phyloP scores from a whole-genome alignment of 2,329 filamentous ascomycete genomes.

The Xylaria digitata region DNA sequence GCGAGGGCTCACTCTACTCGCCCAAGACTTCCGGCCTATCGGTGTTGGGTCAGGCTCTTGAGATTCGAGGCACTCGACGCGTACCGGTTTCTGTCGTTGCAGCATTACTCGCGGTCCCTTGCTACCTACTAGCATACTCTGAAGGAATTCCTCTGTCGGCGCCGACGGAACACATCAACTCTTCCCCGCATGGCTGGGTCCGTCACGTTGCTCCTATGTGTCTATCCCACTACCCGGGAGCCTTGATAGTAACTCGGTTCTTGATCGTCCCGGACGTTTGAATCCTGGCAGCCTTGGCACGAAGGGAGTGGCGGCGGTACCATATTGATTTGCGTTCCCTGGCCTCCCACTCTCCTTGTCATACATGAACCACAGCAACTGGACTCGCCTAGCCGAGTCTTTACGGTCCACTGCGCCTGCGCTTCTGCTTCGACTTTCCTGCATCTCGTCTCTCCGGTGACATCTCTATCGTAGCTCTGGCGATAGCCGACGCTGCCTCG shows the following conservation, averaged over 20 bases:
- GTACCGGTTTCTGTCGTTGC: conserved; percentile 21
- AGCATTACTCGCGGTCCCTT: conserved; percentile 7
- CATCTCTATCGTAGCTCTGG: conserved; percentile 50
- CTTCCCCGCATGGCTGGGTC: conserved; percentile 31
- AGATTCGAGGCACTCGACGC: conserved; percentile 34
- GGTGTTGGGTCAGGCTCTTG: conserved; percentile 21
- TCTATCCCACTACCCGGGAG: conserved; percentile 38
- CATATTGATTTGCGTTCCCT: conserved; percentile 4
- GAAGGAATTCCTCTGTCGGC: conserved; percentile 15
- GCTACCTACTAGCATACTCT: not conserved
- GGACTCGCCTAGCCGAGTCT: conserved; percentile 31
- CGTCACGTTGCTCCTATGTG: conserved; percentile 21
- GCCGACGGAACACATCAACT: conserved; percentile 33
- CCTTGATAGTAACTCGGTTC: conserved; percentile 34
- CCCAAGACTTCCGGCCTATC: conserved; percentile 16
- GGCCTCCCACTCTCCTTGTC: conserved; percentile 4
- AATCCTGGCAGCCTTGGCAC: not conserved
- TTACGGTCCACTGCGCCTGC: conserved; percentile 16
- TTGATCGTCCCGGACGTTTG: conserved; percentile 12
- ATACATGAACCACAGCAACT: conserved; percentile 22
- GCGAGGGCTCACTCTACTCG: conserved; percentile 10
- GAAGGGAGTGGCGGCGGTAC: conserved; percentile 8
- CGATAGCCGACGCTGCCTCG: conserved; percentile 50
- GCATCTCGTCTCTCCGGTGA: conserved; percentile 42
- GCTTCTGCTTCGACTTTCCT: conserved; percentile 20